phyloP scores from a whole-genome alignment of 371 early-diverging fungal genomes.

The Rhizopus sp. region DNA sequence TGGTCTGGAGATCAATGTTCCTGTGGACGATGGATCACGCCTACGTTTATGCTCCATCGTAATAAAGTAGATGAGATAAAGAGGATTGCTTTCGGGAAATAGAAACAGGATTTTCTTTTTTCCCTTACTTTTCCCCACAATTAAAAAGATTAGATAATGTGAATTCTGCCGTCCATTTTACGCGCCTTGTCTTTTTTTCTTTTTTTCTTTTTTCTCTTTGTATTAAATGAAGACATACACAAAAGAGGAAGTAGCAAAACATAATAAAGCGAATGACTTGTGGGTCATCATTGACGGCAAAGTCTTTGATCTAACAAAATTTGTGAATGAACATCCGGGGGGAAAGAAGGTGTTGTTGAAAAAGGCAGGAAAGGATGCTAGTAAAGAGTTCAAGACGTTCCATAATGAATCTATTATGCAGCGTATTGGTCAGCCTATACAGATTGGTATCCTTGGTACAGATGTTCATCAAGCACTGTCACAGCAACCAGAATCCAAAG shows the following conservation, averaged over 20 bases:
- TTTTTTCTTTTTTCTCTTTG: not conserved
- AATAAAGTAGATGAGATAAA: slow-evolving; percentile 70
- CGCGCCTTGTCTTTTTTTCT: not conserved
- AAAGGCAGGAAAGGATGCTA: slow-evolving; percentile 85
- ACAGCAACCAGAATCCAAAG: not conserved
- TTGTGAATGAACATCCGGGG: slow-evolving; percentile 74
- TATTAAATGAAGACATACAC: slow-evolving; percentile 47
- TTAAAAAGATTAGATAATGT: not conserved
- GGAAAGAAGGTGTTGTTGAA: slow-evolving; percentile 73
- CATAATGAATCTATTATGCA: slow-evolving; percentile 69
- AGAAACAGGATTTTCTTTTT: slow-evolving; percentile 1
- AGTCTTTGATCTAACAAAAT: slow-evolving; percentile 86
- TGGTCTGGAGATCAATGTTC: slow-evolving; percentile 88
- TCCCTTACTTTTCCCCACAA: too few relatives aligned
- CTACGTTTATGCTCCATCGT: slow-evolving; percentile 81
- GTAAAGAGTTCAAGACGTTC: slow-evolving; percentile 87
- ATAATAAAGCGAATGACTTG: slow-evolving; percentile 74
- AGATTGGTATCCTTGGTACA: slow-evolving; percentile 60
- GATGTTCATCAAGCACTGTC: slow-evolving; percentile 13
- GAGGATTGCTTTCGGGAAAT: slow-evolving; percentile 9
- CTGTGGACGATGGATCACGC: slow-evolving; percentile 88
- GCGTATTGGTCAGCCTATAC: slow-evolving; percentile 57
- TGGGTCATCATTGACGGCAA: slow-evolving; percentile 90
- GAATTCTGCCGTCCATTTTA: not conserved
- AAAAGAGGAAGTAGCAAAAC: slow-evolving; percentile 72